Base-by-base conservation (phyloP, 768 basidiomycete genomes). In the Sporobolomyces pararoseus region DNA sequence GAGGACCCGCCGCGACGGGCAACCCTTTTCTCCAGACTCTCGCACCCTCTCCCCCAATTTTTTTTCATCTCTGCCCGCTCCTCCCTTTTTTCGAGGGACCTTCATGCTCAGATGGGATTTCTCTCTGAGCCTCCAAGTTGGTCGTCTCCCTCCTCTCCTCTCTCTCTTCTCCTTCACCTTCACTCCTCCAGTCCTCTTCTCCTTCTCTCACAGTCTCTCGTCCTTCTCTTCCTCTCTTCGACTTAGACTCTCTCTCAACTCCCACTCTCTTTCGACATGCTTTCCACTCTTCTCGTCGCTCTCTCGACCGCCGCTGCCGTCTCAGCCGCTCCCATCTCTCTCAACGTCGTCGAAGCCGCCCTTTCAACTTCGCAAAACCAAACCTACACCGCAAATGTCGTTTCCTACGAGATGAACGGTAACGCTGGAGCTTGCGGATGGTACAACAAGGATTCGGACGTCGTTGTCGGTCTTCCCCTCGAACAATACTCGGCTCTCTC, bases 391-490 rank as follows among this genome's bases (percentile, higher is more conserved):
- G 42, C 46, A 13, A 55, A 59, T 19, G 69, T 53, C 29, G 51
- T 35, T 19, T 19, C 21, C 16, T 74, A 74, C 72, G 7, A 55
- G 34, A 50, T 90, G 82, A 80, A 84, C 63, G 88, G 87, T 59
- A 82, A 83, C 49, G 82, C 89, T 14, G 92, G 92, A 65, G 91
- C 91, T 12, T 96, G 93, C 79, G 92, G 91, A 23, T 65, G 64
- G 34, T 79, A 86, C 82, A 66, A 76, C 4, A 16, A 51, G 29
- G 92, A 94, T 79, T 72, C 16, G 31, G 79, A 76, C 71, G 61
- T 75, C 68, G 77, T 81, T 65, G 79, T 79, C 74, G 81, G 81
- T 65, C 81, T 82, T 66, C 88, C 91, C 78, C 76, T 79, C 58
- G 77, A 77, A 53, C 82, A 83, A 47, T 88, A 87, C 79, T 86